phyloP scores from a whole-genome alignment of 768 basidiomycete genomes.

The Hirschioporus abietinus region DNA sequence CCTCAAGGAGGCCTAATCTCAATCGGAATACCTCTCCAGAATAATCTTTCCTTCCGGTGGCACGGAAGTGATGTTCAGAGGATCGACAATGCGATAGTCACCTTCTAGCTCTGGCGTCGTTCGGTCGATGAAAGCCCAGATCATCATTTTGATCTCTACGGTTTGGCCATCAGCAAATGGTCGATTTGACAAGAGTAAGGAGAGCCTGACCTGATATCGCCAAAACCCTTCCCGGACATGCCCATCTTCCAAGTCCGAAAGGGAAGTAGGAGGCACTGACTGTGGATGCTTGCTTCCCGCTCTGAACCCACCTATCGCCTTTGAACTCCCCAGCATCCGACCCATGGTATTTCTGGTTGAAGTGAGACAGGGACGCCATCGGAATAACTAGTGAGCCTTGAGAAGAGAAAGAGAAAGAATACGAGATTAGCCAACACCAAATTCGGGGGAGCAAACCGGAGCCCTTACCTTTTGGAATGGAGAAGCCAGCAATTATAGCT shows the following conservation, averaged over 20 bases:
- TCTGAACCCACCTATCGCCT: conserved; percentile 26
- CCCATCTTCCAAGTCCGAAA: conserved; percentile 31
- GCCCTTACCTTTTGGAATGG: conserved; percentile 25
- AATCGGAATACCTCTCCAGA: conserved; percentile 8
- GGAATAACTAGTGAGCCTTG: conserved; percentile 25
- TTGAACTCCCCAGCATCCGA: conserved; percentile 23
- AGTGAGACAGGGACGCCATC: conserved; percentile 25
- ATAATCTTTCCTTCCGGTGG: conserved; percentile 17
- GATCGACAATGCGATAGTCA: conserved; percentile 27
- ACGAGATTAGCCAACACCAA: neutral
- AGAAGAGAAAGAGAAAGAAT: neutral
- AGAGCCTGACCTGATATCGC: conserved; percentile 25
- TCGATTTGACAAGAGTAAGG: neutral
- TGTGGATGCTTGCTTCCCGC: conserved; percentile 25
- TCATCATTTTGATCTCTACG: conserved; percentile 31
- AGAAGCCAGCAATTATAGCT: conserved; percentile 20
- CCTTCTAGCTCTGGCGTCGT: conserved; percentile 26
- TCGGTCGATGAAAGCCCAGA: conserved; percentile 24
- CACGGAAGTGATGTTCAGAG: conserved; percentile 25
- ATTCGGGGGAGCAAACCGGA: neutral
- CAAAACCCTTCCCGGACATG: conserved; percentile 28
- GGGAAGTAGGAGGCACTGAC: conserved; percentile 24
- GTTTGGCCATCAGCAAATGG: neutral
- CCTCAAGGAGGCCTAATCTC: neutral
- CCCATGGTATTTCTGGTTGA: conserved; percentile 21